phyloP scores from a whole-genome alignment of 192 early-diverging fungal genomes.

The Coemansia sp. region DNA sequence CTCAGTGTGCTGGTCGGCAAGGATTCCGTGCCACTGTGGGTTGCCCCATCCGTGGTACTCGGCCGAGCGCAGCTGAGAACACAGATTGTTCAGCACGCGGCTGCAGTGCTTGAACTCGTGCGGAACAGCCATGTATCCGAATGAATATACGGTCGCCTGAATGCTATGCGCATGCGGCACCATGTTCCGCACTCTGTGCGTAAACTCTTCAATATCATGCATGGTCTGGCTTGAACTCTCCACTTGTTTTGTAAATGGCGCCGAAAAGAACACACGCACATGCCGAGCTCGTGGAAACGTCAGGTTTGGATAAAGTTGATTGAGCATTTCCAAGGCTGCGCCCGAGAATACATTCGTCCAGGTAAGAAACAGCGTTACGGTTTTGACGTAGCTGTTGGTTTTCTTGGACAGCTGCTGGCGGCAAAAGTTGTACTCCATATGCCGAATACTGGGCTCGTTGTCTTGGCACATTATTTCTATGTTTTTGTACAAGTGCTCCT shows the following conservation, averaged over 20 bases:
- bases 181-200: not conserved
- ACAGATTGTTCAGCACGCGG: slow-evolving; percentile 3
- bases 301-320: not conserved
- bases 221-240: not conserved
- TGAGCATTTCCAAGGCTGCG: not conserved
- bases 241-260: not conserved
- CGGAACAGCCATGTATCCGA: not conserved
- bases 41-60: not conserved
- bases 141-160: not conserved
- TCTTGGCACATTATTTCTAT: slow-evolving; percentile 9
- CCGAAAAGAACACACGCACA: not conserved
- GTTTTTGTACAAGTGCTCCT: slow-evolving; percentile 4
- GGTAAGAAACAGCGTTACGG: not conserved
- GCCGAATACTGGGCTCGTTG: slow-evolving; percentile 3
- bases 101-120: not conserved
- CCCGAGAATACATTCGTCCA: slow-evolving; percentile 6
- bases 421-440: slow-evolving; percentile 2
- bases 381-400: slow-evolving; percentile 7
- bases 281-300: not conserved
- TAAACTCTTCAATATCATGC: not conserved
- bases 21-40: not conserved
- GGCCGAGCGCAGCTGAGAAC: not conserved
- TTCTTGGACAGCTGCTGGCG: not conserved
- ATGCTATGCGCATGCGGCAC: not conserved
- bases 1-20: not conserved